Evolutionary conservation across 2,329 filamentous ascomycete species (phyloP), one percentile per base, ranked within the genome.

Genomic region (Hypoxylon sp.): DNA sequence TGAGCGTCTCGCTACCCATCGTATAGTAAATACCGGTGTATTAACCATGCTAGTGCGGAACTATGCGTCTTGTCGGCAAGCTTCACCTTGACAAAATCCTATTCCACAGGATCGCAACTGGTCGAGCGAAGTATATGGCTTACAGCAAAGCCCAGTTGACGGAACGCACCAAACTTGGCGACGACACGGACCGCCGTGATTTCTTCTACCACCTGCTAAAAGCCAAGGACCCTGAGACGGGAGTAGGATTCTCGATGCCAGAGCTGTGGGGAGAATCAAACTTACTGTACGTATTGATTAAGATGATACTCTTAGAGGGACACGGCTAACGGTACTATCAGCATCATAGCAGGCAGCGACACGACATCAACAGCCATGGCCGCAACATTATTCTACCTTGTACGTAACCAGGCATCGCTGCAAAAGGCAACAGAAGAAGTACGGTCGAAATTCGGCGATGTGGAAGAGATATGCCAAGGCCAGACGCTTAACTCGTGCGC

Each of bases 161-260:
- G 13, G 88, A 92, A 74, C 86, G 91, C 25, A 91, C 90, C 54
- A 88, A 89, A 68, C 81, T 91, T 27, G 90, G 90, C 30, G 88
- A 89, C 71, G 88, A 87, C 71, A 89, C 86, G 53, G 89, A 89
- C 73, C 90, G 91, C 35, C 89, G 90, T 63, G 91, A 93, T 77
- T 93, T 93, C 82, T 93, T 93, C 81, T 90, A 92, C 79, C 90
- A 93, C 78, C 85, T 94, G 10, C 85, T 93, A 66, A 90, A 90
- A 75, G 91, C 91, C 6, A 87, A 87, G 42, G 91, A 93, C 72
- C 90, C 90, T 11, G 90, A 92, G 76, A 92, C 90, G 0, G 90
- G 90, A 58, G 84, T 87, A 64, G 89, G 89, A 1, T 90, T 92
- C 75, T 86, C 84, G 44, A 90, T 85, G 2, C 85, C 87, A 0